A percentile compares a stretch with the other conserved stretches of the same genome.
Conservation (phyloP, 148 eudicot species). For the Spergularia bocconei region DNA sequence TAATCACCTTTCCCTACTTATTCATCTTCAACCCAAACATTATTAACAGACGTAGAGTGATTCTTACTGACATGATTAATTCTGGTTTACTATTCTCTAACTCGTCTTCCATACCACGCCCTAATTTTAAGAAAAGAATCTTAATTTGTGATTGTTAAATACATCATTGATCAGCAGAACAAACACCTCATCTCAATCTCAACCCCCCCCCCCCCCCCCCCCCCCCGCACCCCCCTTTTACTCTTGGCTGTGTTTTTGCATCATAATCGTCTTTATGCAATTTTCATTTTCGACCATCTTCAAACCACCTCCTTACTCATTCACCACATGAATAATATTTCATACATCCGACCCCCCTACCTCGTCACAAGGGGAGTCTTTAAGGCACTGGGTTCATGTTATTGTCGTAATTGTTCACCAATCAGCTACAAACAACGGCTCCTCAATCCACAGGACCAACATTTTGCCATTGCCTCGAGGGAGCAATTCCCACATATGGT, state of each 20-base stretch:
- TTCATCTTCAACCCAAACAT: not conserved
- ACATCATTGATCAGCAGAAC: not conserved
- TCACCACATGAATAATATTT: too few relatives aligned
- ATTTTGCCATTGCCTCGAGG: not conserved
- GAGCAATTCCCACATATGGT: not conserved
- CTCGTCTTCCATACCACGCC: not conserved
- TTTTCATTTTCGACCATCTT: too few relatives aligned
- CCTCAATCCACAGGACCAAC: not conserved
- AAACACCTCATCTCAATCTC: not conserved
- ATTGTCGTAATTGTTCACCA: too few relatives aligned
- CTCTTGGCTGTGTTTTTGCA: not conserved
- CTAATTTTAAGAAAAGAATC: not conserved
- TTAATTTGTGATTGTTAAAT: not conserved
- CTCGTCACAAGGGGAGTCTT: too few relatives aligned
- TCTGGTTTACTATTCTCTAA: too few relatives aligned
- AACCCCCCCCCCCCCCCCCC: not conserved
- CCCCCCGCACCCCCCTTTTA: not conserved
- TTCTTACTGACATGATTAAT: too few relatives aligned
- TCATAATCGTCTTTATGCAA: not conserved
- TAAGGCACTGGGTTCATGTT: too few relatives aligned
- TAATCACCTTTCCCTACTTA: not conserved
- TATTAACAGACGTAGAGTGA: too few relatives aligned
- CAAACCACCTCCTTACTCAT: too few relatives aligned
- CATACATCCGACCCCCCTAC: too few relatives aligned
- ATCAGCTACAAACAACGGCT: not conserved